Conservation (phyloP, 2,329 filamentous ascomycete genomes). For the Pestalotiopsis fici region DNA sequence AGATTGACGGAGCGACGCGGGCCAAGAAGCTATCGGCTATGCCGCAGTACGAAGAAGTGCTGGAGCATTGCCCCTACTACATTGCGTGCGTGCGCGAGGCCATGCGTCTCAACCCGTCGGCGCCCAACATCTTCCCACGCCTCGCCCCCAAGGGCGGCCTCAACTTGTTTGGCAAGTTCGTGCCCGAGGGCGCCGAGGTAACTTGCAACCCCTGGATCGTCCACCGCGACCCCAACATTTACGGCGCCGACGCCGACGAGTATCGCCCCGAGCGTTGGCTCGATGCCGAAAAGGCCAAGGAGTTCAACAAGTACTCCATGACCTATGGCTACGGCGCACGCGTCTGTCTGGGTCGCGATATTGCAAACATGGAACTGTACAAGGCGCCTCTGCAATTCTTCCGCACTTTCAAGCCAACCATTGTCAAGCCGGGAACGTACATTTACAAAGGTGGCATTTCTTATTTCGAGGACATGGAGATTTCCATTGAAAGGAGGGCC, state of each 20-base stretch:
- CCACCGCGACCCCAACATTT: constrained; percentile 42
- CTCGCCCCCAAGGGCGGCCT: constrained; percentile 33
- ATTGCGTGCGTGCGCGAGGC: constrained; percentile 51
- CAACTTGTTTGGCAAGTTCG: constrained; percentile 29
- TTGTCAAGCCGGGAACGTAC: constrained; percentile 32
- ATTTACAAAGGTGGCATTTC: constrained; percentile 41
- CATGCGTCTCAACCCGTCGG: constrained; percentile 50
- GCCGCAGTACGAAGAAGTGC: constrained; percentile 43
- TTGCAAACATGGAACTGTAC: constrained; percentile 54
- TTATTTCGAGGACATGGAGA: constrained; percentile 42
- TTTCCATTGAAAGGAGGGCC: constrained; percentile 25
- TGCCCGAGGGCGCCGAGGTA: constrained; percentile 41
- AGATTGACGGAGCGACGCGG: constrained; percentile 41
- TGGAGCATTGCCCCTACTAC: constrained; percentile 45
- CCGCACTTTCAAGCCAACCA: constrained; percentile 35
- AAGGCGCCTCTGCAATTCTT: constrained; percentile 46
- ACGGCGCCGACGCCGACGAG: constrained; percentile 40
- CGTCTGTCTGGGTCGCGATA: constrained; percentile 48
- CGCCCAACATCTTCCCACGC: constrained; percentile 51
- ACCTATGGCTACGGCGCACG: constrained; percentile 50
- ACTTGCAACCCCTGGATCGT: constrained; percentile 48
- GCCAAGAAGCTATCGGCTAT: constrained; percentile 31
- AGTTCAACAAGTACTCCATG: constrained; percentile 48
- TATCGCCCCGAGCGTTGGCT: constrained; percentile 54
- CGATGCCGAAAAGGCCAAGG: constrained; percentile 36